These are phyloP conservation scores for Polytrichum commune DNA, from an alignment of 225 moss, liverwort and hornwort genomes.

Conservation along the genomic window DNA sequence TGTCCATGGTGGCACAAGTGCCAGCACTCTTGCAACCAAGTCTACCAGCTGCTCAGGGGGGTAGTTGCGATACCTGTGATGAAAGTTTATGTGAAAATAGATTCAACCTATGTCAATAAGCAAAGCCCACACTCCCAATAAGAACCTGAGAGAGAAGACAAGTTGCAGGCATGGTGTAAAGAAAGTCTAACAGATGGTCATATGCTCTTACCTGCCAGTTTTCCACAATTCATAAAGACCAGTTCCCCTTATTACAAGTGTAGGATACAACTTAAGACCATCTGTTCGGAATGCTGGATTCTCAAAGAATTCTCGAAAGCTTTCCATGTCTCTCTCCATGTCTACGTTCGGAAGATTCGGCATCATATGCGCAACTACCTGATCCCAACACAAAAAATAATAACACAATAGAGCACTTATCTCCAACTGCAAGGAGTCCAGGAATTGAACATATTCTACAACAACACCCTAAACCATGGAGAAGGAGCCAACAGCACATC, in stretches of 20 bases:
- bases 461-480: neutral
- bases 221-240: conserved; percentile 99
- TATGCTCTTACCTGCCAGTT: conserved; percentile 71
- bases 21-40: conserved; percentile 85
- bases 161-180: neutral
- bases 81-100: no score
- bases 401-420: no score
- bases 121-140: no score
- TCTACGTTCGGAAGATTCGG: conserved; percentile 99
- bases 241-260: conserved; percentile 95
- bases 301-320: conserved; percentile 95
- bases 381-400: neutral
- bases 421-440: no score
- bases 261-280: conserved; percentile 94
- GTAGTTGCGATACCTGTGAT: conserved; percentile 82
- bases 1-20: conserved; percentile 96
- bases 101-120: no score
- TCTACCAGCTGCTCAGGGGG: conserved; percentile 95
- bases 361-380: conserved; percentile 99
- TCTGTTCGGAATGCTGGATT: conserved; percentile 95
- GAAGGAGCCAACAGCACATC: neutral
- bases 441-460: no score
- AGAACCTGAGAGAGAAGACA: no score
- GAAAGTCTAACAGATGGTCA: conserved; percentile 6
- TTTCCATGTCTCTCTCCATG: conserved; percentile 97